Evolutionary conservation across 2,329 filamentous ascomycete genomes (phyloP).

Genomic region (Fusarium falciforme): DNA sequence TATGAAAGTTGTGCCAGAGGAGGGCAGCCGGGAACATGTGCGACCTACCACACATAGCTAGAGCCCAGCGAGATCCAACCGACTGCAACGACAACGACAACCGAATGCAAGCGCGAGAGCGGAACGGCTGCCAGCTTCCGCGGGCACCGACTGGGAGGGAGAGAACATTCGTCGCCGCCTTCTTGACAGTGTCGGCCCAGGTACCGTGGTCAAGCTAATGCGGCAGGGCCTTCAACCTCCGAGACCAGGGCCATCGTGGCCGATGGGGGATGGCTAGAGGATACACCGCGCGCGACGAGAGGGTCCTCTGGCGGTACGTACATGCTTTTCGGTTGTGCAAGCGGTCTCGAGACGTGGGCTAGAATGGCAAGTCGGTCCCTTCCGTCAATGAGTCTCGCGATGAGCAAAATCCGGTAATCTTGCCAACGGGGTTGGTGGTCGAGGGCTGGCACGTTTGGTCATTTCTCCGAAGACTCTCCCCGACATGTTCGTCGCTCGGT

Average conservation of each 20-base stretch:
- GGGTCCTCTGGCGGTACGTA: constrained; percentile 19
- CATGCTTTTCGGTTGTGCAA: constrained; percentile 1
- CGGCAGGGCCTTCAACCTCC: constrained; percentile 36
- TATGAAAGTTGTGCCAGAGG: constrained; percentile 1
- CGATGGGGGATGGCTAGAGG: constrained; percentile 25
- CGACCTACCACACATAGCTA: constrained; percentile 4
- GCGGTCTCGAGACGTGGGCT: constrained; percentile 8
- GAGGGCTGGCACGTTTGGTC: neutral
- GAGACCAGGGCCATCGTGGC: constrained; percentile 36
- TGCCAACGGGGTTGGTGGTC: neutral
- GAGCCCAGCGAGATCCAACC: constrained; percentile 3
- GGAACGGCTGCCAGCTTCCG: constrained; percentile 40
- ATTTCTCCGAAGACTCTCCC: constrained; percentile 18
- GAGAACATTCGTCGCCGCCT: constrained; percentile 24
- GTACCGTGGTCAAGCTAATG: constrained; percentile 39
- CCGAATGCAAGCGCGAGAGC: constrained; percentile 24
- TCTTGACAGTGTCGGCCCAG: constrained; percentile 33
- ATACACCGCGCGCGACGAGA: constrained; percentile 15
- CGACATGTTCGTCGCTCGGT: constrained; percentile 13
- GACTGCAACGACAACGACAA: constrained; percentile 28
- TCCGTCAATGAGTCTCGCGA: constrained; percentile 1
- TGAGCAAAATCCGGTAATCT: neutral
- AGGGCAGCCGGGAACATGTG: constrained; percentile 6
- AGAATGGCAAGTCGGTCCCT: constrained; percentile 1
- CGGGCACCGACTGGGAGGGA: constrained; percentile 27